phyloP scores from a whole-genome alignment of 371 early-diverging fungal species.

The Lichtheimia ornata region DNA sequence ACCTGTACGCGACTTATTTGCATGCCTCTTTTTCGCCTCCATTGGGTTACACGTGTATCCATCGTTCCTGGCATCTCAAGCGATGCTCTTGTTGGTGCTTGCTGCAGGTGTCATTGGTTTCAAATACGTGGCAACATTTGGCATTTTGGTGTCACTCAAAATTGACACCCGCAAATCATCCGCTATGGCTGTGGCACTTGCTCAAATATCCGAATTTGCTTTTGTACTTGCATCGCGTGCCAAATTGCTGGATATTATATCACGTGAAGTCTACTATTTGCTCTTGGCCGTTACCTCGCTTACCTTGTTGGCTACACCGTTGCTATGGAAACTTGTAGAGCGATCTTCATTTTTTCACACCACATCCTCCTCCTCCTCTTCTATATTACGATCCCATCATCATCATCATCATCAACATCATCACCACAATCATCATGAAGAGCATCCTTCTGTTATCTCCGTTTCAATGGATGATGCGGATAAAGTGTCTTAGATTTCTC shows the following conservation, averaged over 20 bases:
- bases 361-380: slow-evolving; percentile 6
- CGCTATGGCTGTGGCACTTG: slow-evolving; percentile 56
- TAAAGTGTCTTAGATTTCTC: slow-evolving; percentile 20
- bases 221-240: slow-evolving; percentile 64
- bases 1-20: slow-evolving; percentile 63
- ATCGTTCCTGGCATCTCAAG: slow-evolving; percentile 56
- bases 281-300: slow-evolving; percentile 57
- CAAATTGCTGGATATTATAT: slow-evolving; percentile 54
- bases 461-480: slow-evolving; percentile 22
- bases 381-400: not conserved
- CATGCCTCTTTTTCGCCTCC: slow-evolving; percentile 65
- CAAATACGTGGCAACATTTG: slow-evolving; percentile 48
- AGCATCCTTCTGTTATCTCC: slow-evolving; percentile 14
- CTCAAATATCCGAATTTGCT: slow-evolving; percentile 65
- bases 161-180: slow-evolving; percentile 40
- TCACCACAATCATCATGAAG: slow-evolving; percentile 14
- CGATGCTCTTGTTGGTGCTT: slow-evolving; percentile 47
- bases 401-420: slow-evolving; percentile 17
- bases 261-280: slow-evolving; percentile 62
- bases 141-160: slow-evolving; percentile 39
- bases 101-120: slow-evolving; percentile 52
- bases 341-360: slow-evolving; percentile 11
- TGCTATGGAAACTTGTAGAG: slow-evolving; percentile 50
- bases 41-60: slow-evolving; percentile 70
- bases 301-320: slow-evolving; percentile 54